Base-by-base conservation (phyloP, 768 basidiomycete species). In the Astraeus odoratus region DNA sequence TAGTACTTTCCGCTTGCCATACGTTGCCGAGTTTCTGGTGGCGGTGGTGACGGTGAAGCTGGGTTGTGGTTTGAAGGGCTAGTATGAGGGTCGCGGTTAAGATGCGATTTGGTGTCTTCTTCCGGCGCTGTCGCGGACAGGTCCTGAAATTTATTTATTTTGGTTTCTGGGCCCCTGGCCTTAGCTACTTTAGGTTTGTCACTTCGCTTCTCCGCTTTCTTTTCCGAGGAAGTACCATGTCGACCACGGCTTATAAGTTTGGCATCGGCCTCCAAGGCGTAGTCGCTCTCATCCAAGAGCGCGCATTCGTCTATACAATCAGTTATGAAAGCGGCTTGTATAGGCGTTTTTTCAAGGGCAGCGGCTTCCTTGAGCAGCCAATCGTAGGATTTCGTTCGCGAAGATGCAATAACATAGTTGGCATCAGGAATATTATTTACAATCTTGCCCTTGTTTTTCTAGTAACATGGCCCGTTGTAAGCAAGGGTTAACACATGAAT, bases 401-500 rank as follows among this genome's bases (percentile, higher is more conserved):
- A 58, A 40, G 73, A 74, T 30, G 87, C 64, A 27, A 89, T 70
- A 10, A 74, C 69, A 57, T 76, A 84, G 55, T 84, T 76, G 5
- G 84, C 83, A 10, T 69, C 65, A 8, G 65, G 59, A n/a, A 77
- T 71, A 27, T 72, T 69, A 19, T 69, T 68, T 9, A 70, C 71
- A 40, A 86, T 78, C 48, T 58, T 71, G 8, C 86, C 86, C 8
- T 80, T 83, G 48, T 82, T 70, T 74, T 72, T 81, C 86, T 89
- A 57, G 12, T n/a, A n/a, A n/a, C n/a, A 31, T 45, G 36, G 23
- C 0, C 8, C 23, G 53, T 13, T 9, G 27, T 18, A 41, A 8
- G 16, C 7, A 22, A 36, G 34, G 13, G 7, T 37, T 41, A 18
- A 20, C 30, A 27, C 8, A 9, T 6, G 20, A 36, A 42, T 35